These are phyloP conservation scores for Wallacemonas collosoma DNA, from an alignment of 208 protist genomes.

Conservation along the genomic window DNA sequence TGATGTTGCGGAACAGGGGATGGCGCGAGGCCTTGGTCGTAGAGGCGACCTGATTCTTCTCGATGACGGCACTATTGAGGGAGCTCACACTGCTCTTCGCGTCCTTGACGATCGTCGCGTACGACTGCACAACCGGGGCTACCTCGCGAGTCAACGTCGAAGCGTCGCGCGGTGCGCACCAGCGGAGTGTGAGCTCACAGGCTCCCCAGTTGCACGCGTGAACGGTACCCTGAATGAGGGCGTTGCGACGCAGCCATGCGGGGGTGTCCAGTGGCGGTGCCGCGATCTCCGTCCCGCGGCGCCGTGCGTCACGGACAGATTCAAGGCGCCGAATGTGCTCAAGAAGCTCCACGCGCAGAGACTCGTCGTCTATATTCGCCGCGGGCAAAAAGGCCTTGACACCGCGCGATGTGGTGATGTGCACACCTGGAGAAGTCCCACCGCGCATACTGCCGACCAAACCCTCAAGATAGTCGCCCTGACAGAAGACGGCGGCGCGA, in stretches of 20 bases:
- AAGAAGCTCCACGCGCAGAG: conserved; percentile 53
- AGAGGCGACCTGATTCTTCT: conserved; percentile 59
- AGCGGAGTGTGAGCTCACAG: conserved; percentile 76
- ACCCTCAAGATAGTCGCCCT: conserved; percentile 73
- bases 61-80: conserved; percentile 52
- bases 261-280: conserved; percentile 23
- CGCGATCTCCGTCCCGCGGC: not conserved
- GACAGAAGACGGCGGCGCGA: conserved; percentile 44
- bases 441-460: conserved; percentile 57
- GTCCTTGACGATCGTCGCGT: conserved; percentile 34
- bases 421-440: conserved; percentile 44
- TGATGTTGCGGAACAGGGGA: conserved; percentile 72
- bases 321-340: conserved; percentile 48
- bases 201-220: conserved; percentile 60
- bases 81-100: conserved; percentile 71
- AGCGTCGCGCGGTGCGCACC: conserved; percentile 57
- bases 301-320: conserved; percentile 23
- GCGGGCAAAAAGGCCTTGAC: conserved; percentile 63
- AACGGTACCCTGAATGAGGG: conserved; percentile 74
- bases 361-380: conserved; percentile 57
- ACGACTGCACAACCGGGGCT: conserved; percentile 28
- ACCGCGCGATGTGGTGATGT: conserved; percentile 66
- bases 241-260: conserved; percentile 62
- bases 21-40: conserved; percentile 82
- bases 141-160: not conserved